Evolutionary conservation across 1,139 yeast genomes (phyloP).

Genomic region (Debaryomyces udenii): DNA sequence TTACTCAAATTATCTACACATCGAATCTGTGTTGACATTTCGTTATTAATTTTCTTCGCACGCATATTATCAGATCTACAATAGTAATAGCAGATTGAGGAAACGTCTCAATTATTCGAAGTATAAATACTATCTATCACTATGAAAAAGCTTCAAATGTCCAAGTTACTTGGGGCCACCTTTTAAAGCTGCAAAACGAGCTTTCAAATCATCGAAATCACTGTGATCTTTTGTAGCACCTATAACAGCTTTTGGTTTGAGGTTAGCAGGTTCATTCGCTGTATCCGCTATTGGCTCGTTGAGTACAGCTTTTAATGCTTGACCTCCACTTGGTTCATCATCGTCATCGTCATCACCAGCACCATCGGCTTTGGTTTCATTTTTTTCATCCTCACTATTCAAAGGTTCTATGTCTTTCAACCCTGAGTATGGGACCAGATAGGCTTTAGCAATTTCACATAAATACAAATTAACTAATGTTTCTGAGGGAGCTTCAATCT

Average conservation of each 20-base stretch:
- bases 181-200: slow-evolving; percentile 51
- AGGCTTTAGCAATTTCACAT: slow-evolving; percentile 80
- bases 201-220: slow-evolving; percentile 47
- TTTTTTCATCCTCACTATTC: slow-evolving; percentile 29
- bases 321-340: slow-evolving; percentile 19
- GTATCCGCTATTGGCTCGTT: slow-evolving; percentile 5
- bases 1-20: neutral
- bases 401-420: slow-evolving; percentile 28
- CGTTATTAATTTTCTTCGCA: neutral
- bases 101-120: too few relatives aligned
- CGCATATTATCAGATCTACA: neutral
- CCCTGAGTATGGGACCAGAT: slow-evolving; percentile 73
- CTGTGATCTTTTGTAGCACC: slow-evolving; percentile 18
- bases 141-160: neutral
- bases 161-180: slow-evolving; percentile 15
- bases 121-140: too few relatives aligned
- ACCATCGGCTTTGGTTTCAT: slow-evolving; percentile 16
- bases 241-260: slow-evolving; percentile 11
- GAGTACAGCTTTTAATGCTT: slow-evolving; percentile 13
- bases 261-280: slow-evolving; percentile 7
- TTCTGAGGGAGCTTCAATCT: slow-evolving; percentile 67
- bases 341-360: slow-evolving; percentile 21
- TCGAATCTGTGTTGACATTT: neutral
- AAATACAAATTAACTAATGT: slow-evolving; percentile 71
- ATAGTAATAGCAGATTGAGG: neutral